Base-by-base conservation (phyloP, 2,329 filamentous ascomycete species). In the Nannizziopsis barbatae region DNA sequence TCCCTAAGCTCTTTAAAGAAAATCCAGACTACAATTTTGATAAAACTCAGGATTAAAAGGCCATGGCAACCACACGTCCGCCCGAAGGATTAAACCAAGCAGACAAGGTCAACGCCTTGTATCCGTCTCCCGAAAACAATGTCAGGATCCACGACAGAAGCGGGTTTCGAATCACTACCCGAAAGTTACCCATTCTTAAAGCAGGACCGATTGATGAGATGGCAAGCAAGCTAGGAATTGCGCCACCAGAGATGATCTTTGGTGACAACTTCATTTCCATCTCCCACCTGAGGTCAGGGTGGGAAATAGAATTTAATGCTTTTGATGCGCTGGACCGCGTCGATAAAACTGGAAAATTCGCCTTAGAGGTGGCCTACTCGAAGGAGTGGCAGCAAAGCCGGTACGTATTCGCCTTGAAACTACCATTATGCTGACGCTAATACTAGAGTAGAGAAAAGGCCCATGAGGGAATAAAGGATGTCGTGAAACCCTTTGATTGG, bases 201-300 rank as follows among this genome's bases (percentile, higher is more conserved):
- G 81, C 89, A 40, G 84, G 77, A 5, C 85, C 88, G 44, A 96
- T 98, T 62, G 88, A 95, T 62, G 79, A 78, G 33, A 86, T 98
- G 79, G 81, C 82, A 36, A 74, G 75, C 50, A 79, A 77, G 53
- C 75, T 98, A 47, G 81, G 82, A 27, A 95, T 98, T 62, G 81
- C 90, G 14, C 80, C 90, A 36, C 92, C 92, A 7, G 92, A 98
- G 71, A 98, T 98, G 92, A 98, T 98, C 56, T 98, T 98, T 63
- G 92, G 92, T 53, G 89, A 98, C 72, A 98, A 98, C 66, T 72
- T 84, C 50, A 81, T 94, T 36, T 71, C 78, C 5, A 75, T 98
- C 52, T 73, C 80, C 46, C 87, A 96, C 69, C 53, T 70, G n/a
- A 74, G 76, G 15, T 80, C 76, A n/a, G 79, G 80, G 39, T 98